phyloP scores from a whole-genome alignment of 2,329 filamentous ascomycete species.

The Aspergillus sp. region DNA sequence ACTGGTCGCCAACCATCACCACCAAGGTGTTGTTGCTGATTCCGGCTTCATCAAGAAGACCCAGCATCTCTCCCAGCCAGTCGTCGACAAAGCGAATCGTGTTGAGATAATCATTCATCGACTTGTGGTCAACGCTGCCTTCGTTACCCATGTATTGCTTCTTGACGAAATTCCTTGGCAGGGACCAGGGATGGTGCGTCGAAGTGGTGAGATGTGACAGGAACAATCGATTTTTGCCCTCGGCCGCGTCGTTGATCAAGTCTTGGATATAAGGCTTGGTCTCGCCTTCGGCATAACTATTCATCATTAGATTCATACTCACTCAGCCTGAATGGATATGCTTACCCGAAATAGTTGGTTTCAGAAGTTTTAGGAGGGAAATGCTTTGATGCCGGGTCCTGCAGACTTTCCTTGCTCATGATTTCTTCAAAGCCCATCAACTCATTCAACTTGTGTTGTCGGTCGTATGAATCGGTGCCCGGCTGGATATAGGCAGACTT shows the following conservation, averaged over 20 bases:
- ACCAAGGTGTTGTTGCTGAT: conserved; percentile 44
- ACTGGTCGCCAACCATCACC: conserved; percentile 44
- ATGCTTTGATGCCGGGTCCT: conserved; percentile 22
- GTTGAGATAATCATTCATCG: conserved; percentile 42
- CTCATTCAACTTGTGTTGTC: conserved; percentile 27
- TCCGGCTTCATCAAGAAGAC: conserved; percentile 39
- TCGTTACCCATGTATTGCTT: conserved; percentile 20
- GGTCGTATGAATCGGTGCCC: conserved; percentile 36
- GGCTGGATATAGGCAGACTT: conserved; percentile 35
- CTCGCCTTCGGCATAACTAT: conserved; percentile 34
- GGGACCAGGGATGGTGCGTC: conserved; percentile 42
- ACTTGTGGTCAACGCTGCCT: conserved; percentile 23
- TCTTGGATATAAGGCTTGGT: conserved; percentile 32
- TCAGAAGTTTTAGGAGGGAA: conserved; percentile 28
- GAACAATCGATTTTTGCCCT: conserved; percentile 28
- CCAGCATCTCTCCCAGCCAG: conserved; percentile 42
- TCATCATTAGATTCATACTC: not conserved
- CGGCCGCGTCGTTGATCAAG: conserved; percentile 23
- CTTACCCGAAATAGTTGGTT: conserved; percentile 43
- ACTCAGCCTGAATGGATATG: not conserved
- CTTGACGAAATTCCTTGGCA: conserved; percentile 26
- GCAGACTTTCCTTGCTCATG: conserved; percentile 23
- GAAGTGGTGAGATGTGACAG: conserved; percentile 30
- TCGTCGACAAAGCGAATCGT: conserved; percentile 39
- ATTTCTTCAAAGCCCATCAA: conserved; percentile 31